phyloP scores from a whole-genome alignment of 495 filamentous ascomycete species.

The Podospora sp. region DNA sequence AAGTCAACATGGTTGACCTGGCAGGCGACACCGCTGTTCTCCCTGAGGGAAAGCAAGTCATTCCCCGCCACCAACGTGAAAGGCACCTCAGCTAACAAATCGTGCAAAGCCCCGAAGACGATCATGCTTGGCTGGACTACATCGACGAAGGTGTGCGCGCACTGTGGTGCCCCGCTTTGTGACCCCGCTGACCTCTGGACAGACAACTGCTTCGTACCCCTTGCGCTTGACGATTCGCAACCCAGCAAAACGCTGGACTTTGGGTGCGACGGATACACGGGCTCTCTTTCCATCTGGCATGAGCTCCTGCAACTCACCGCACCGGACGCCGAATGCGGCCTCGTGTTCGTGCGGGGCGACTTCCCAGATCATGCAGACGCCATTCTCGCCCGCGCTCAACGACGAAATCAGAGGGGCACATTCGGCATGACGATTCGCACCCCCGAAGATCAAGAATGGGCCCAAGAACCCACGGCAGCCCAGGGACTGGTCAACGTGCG shows the following conservation, averaged over 20 bases:
- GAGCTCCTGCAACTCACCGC: background rate
- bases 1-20: too few species aligned
- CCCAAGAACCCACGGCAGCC: background rate
- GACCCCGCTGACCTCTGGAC: too few species aligned
- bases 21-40: too few species aligned
- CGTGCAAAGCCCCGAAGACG: too few species aligned
- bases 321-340: background rate
- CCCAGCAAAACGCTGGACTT: background rate
- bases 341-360: background rate
- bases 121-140: too few species aligned
- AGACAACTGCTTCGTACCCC: background rate
- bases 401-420: background rate
- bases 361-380: background rate
- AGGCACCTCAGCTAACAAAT: too few species aligned
- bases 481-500: background rate
- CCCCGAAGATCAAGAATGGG: background rate
- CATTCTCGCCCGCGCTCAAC: background rate
- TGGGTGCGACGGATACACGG: background rate
- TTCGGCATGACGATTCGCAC: background rate
- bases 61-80: too few species aligned
- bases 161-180: too few species aligned
- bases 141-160: too few species aligned
- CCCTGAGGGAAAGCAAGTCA: too few species aligned
- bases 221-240: background rate
- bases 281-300: background rate